These are phyloP conservation scores for Teunomyces aglyptinius DNA, from an alignment of 805 yeast species.

Conservation along the genomic window DNA sequence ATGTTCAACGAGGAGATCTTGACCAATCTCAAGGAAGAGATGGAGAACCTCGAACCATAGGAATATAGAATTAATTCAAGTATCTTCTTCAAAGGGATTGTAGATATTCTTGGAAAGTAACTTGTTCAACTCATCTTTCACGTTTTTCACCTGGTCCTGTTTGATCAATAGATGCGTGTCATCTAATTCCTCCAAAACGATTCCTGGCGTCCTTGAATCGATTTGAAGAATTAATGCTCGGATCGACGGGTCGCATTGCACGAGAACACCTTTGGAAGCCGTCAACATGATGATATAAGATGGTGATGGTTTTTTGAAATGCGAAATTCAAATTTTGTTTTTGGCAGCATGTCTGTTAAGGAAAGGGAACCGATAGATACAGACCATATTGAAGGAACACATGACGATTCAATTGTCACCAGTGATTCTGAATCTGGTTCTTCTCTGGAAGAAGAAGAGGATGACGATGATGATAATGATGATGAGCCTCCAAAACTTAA, in stretches of 20 bases:
- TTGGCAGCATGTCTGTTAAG: neutral
- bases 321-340: neutral
- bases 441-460: slow-evolving; percentile 19
- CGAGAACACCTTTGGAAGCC: slow-evolving; percentile 43
- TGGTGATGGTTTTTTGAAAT: neutral
- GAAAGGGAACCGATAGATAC: neutral
- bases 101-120: slow-evolving; percentile 80
- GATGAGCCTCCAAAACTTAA: slow-evolving; percentile 71
- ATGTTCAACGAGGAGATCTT: slow-evolving; percentile 27
- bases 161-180: slow-evolving; percentile 87
- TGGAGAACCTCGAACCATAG: neutral
- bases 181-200: slow-evolving; percentile 74
- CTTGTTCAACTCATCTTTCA: slow-evolving; percentile 74
- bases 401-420: neutral
- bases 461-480: slow-evolving; percentile 26
- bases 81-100: slow-evolving; percentile 70
- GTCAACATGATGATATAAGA: slow-evolving; percentile 31
- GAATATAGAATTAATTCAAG: neutral
- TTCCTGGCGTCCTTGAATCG: slow-evolving; percentile 73
- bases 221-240: slow-evolving; percentile 80
- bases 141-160: slow-evolving; percentile 67
- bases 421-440: slow-evolving; percentile 1
- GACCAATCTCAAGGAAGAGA: slow-evolving; percentile 15
- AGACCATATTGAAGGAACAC: neutral
- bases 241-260: slow-evolving; percentile 84